Evolutionary conservation across 179 eudicot species (phyloP).

Genomic region (Silene coronaria): DNA sequence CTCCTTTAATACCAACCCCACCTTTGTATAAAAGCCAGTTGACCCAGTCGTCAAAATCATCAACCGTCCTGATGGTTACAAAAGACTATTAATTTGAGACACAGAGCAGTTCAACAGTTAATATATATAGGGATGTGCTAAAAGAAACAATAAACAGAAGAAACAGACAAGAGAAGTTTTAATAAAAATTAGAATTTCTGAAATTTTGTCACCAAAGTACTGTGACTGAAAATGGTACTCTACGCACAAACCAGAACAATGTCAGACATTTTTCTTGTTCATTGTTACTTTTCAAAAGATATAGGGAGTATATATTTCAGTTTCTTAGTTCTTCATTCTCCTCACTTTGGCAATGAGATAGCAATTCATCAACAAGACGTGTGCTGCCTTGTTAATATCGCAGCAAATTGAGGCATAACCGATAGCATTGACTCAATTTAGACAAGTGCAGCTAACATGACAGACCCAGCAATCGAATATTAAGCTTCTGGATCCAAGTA

Average conservation of each 20-base stretch:
- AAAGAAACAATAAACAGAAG: background rate
- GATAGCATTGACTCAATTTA: background rate
- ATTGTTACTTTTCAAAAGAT: background rate
- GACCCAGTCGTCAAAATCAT: constrained; percentile 96
- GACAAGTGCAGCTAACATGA: background rate
- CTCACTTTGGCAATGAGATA: background rate
- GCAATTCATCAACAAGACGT: background rate
- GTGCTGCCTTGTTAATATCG: constrained; percentile 37
- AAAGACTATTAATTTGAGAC: background rate
- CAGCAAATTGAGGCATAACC: constrained; percentile 32
- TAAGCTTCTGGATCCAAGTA: background rate
- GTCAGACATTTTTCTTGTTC: too few species aligned
- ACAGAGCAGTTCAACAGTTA: background rate
- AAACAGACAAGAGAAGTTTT: background rate
- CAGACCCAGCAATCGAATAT: background rate
- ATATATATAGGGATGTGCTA: too few species aligned
- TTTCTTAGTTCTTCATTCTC: background rate
- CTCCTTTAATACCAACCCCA: constrained; percentile 94
- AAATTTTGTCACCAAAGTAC: background rate
- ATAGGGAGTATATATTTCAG: background rate
- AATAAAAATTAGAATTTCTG: background rate
- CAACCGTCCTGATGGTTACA: constrained; percentile 68
- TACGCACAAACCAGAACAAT: background rate
- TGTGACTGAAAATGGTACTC: background rate
- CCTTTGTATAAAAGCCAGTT: constrained; percentile 96